Evolutionary conservation across 169 alveolate genomes (phyloP), one percentile per base, ranked within the genome.

Genomic region (Plasmodium knowlesi): DNA sequence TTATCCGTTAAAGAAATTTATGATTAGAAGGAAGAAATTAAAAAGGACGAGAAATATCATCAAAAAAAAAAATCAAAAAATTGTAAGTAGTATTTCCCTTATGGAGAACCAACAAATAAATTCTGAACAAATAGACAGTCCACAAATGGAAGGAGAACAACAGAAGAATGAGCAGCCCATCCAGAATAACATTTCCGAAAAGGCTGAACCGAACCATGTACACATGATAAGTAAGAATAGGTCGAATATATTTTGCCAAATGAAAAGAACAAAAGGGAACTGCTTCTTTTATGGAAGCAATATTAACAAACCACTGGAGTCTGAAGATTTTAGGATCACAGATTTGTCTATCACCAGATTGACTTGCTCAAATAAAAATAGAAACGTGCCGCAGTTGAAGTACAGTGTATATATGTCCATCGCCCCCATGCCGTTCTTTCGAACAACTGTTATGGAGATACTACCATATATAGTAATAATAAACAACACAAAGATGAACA

Each of bases 381-480:
- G 79, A 74, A 92, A 84, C 39, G 90, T 92, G 25, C 98, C 98
- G 8, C 84, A 88, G 71, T 95, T 97, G 83, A 96, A 95, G 79
- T 97, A 96, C 80, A 86, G 96, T 78, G 92, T 96, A 57, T 92
- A 97, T 37, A 96, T 96, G 94, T 95, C 97, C 28, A 96, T 97
- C 57, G 97, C 97, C 28, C 98, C 98, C 14, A 95, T 96, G 73
- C 98, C 98, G n/a, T 97, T 96, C 86, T 97, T 95, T 84, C 83
- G 98, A 28, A 97, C 98, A 14, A 96, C 97, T 16, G 96, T 97
- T 22, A 94, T 96, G 78, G 97, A 96, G 95, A 93, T 97, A 0
- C 86, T 97, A 67, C 98, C 98, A 19, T 96, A 95, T 80, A 95
- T 94, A n/a, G 97, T 97, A 5, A 53, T 81, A 46, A 88, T 89